Conservation (phyloP, 148 eudicot genomes). For the Rhododendron kiyosumense region DNA sequence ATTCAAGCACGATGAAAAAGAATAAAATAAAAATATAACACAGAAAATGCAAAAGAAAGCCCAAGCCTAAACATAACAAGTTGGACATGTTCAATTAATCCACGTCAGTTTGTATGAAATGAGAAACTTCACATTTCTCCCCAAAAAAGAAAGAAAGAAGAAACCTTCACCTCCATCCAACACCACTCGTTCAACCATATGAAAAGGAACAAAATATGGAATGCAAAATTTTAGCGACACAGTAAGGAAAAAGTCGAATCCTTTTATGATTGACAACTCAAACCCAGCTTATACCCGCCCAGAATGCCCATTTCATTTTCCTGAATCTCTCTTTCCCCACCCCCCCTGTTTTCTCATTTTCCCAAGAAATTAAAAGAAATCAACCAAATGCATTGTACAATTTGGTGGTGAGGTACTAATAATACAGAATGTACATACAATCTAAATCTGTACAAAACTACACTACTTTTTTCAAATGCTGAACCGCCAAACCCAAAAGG, state of each 20-base stretch:
- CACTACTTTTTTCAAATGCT: slow-evolving; percentile 32
- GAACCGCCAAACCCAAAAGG: slow-evolving; percentile 19
- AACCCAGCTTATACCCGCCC: not conserved
- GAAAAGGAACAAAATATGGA: not conserved
- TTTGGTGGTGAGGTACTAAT: slow-evolving; percentile 9
- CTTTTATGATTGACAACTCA: not conserved
- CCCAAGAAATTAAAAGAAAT: not conserved
- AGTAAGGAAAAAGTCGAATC: not conserved
- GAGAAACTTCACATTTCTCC: not conserved
- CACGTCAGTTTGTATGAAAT: not conserved
- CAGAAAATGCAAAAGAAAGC: not conserved
- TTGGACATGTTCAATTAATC: not conserved
- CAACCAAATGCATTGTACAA: slow-evolving; percentile 7
- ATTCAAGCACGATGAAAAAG: not conserved
- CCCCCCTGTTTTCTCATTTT: not conserved
- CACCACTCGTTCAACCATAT: no score
- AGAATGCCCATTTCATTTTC: not conserved
- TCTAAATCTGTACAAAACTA: slow-evolving; percentile 50
- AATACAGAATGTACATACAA: slow-evolving; percentile 55
- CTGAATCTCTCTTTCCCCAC: not conserved
- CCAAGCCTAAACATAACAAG: not conserved
- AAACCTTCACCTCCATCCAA: not conserved
- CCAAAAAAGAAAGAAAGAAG: no score
- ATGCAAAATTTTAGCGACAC: not conserved
- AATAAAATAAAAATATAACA: not conserved